Conservation (phyloP, 2,329 filamentous ascomycete species). For the Pyricularia sp. region DNA sequence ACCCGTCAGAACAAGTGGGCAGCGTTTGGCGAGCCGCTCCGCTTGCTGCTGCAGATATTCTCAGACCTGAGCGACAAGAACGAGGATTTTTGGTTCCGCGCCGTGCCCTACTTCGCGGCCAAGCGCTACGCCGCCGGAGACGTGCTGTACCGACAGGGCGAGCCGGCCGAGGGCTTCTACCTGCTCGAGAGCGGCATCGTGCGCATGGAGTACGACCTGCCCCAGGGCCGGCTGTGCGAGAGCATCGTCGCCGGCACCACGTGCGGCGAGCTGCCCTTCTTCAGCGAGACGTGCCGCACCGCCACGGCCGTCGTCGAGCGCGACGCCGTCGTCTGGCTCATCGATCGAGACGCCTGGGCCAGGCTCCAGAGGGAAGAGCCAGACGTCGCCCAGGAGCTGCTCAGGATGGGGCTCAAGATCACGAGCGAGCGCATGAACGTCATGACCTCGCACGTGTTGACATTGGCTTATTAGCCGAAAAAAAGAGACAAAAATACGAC, state of each 20-base stretch:
- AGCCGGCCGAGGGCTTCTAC: conserved; percentile 73
- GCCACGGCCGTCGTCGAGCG: conserved; percentile 76
- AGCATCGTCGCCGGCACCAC: conserved; percentile 90
- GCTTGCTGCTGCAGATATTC: conserved; percentile 90
- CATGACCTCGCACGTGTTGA: conserved; percentile 43
- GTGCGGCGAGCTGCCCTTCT: conserved; percentile 92
- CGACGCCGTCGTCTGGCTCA: conserved; percentile 69
- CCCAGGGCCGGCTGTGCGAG: conserved; percentile 80
- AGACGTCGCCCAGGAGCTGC: conserved; percentile 69
- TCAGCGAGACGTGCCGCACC: conserved; percentile 77
- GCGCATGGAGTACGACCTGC: conserved; percentile 77
- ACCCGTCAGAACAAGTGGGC: conserved; percentile 58
- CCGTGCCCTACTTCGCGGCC: conserved; percentile 60
- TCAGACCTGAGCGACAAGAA: conserved; percentile 73
- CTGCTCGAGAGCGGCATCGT: conserved; percentile 81
- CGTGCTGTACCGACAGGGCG: conserved; percentile 65
- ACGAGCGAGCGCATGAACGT: conserved; percentile 80
- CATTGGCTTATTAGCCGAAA: conserved; percentile 21
- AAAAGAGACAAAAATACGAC: too few relatives aligned
- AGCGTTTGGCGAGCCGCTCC: conserved; percentile 77
- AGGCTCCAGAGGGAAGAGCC: conserved; percentile 58
- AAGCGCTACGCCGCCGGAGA: conserved; percentile 56
- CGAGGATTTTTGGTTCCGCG: conserved; percentile 90
- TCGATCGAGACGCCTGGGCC: conserved; percentile 60
- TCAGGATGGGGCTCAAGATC: conserved; percentile 81